Percentiles rank a stretch among this genome's conserved stretches.
phyloP scores from a whole-genome alignment of 108 stramenopile genomes.

The Cylindrotheca fusiformis region DNA sequence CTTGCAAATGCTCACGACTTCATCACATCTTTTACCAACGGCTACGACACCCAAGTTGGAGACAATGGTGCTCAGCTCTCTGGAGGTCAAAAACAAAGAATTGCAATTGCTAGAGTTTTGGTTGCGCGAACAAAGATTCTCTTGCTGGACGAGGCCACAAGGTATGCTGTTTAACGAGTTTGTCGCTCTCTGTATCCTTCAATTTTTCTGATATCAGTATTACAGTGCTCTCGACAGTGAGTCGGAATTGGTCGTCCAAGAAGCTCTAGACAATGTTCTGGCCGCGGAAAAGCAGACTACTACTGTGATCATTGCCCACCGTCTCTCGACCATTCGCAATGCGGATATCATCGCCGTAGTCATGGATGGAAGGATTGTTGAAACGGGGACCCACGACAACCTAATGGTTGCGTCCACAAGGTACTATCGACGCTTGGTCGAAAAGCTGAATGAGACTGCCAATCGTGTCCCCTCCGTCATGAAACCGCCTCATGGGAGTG shows the following conservation, averaged over 20 bases:
- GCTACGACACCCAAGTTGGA: constrained; percentile 62
- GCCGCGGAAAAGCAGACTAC: constrained; percentile 73
- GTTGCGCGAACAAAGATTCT: constrained; percentile 71
- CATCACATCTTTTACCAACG: constrained; percentile 63
- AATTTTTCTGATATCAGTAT: constrained; percentile 17
- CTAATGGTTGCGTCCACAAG: constrained; percentile 55
- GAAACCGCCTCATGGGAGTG: not conserved
- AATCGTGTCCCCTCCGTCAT: not conserved
- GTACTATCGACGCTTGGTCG: constrained; percentile 73
- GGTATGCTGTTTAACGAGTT: constrained; percentile 26
- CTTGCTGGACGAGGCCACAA: constrained; percentile 86
- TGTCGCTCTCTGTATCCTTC: not conserved
- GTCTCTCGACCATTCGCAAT: constrained; percentile 88
- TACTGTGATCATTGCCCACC: constrained; percentile 90
- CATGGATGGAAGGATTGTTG: constrained; percentile 74
- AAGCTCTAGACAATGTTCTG: constrained; percentile 76
- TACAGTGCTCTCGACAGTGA: constrained; percentile 68
- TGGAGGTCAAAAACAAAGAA: constrained; percentile 90
- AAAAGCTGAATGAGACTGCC: constrained; percentile 47
- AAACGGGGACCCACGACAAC: constrained; percentile 90
- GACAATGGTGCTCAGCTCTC: constrained; percentile 83
- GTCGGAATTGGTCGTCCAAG: constrained; percentile 84
- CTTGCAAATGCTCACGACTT: constrained; percentile 92
- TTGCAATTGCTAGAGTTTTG: constrained; percentile 89
- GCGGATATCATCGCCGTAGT: constrained; percentile 92